Evolutionary conservation across 2,329 filamentous ascomycete genomes (phyloP).

Genomic region (Ophiostoma perfectum): DNA sequence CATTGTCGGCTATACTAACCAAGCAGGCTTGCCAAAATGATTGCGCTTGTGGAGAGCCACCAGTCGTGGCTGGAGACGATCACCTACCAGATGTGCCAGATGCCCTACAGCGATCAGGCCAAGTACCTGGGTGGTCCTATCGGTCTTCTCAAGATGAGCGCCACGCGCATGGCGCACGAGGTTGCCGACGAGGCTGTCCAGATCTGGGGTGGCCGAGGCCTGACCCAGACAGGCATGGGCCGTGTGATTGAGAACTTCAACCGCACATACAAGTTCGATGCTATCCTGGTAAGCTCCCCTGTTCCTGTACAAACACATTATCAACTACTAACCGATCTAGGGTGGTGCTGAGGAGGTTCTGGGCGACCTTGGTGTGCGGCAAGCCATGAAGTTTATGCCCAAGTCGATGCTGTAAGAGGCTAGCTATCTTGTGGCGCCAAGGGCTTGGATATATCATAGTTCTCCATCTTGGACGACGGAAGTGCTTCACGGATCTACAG

Average conservation of each 20-base stretch:
- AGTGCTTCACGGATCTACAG: not conserved
- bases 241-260: constrained; percentile 78
- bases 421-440: too few relatives aligned
- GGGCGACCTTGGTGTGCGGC: constrained; percentile 72
- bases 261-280: constrained; percentile 75
- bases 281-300: constrained; percentile 46
- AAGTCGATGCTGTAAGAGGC: constrained; percentile 64
- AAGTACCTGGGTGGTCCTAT: constrained; percentile 74
- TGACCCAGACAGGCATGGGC: constrained; percentile 81
- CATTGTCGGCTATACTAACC: constrained; percentile 49
- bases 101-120: constrained; percentile 72
- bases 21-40: constrained; percentile 70
- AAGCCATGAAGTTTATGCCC: constrained; percentile 79
- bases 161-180: constrained; percentile 72
- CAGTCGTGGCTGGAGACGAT: constrained; percentile 81
- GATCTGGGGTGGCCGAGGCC: constrained; percentile 75
- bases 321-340: not conserved
- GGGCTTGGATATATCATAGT: not conserved
- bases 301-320: not conserved
- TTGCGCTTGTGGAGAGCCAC: constrained; percentile 71
- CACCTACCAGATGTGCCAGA: constrained; percentile 82
- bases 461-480: not conserved
- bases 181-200: constrained; percentile 79
- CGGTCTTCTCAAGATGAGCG: constrained; percentile 72
- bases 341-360: constrained; percentile 81